Evolutionary conservation across 2,329 filamentous ascomycete species (phyloP).

Genomic region (Amesomyces nigricolor): DNA sequence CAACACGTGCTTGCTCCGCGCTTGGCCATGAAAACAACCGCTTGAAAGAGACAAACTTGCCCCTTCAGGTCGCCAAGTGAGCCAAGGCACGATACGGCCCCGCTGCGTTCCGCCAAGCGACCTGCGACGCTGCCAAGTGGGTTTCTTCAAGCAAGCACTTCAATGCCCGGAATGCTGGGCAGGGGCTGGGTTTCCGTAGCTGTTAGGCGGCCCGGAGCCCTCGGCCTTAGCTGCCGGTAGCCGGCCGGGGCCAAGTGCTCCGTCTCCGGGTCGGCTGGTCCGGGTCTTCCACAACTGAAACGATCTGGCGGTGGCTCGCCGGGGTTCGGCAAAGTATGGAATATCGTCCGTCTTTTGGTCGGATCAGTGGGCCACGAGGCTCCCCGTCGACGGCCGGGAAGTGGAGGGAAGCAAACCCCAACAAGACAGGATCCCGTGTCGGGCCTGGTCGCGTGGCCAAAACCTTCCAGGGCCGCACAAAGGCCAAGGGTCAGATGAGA

Average conservation of each 20-base stretch:
- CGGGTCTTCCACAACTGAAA: neutral
- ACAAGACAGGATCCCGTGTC: neutral
- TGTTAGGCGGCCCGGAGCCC: too few species aligned
- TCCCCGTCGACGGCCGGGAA: neutral
- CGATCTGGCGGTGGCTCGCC: neutral
- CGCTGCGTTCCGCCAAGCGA: neutral
- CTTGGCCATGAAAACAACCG: neutral
- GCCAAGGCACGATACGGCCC: neutral
- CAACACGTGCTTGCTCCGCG: neutral
- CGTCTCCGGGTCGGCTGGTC: neutral
- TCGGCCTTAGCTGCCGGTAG: too few species aligned
- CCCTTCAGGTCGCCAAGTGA: neutral
- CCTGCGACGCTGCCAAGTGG: too few species aligned
- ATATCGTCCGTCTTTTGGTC: neutral
- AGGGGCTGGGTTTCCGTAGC: too few species aligned
- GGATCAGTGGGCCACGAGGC: neutral
- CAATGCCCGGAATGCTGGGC: too few species aligned
- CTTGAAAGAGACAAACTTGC: too few species aligned
- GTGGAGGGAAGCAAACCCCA: neutral
- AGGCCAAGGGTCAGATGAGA: constrained; percentile 13
- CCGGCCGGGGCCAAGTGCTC: neutral
- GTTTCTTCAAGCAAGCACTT: too few species aligned
- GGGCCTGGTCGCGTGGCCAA: constrained; percentile 10
- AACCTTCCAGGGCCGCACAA: neutral
- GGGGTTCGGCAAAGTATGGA: neutral